Base-by-base conservation (phyloP, 176 grass and related monocot species). In the Secale cereale region DNA sequence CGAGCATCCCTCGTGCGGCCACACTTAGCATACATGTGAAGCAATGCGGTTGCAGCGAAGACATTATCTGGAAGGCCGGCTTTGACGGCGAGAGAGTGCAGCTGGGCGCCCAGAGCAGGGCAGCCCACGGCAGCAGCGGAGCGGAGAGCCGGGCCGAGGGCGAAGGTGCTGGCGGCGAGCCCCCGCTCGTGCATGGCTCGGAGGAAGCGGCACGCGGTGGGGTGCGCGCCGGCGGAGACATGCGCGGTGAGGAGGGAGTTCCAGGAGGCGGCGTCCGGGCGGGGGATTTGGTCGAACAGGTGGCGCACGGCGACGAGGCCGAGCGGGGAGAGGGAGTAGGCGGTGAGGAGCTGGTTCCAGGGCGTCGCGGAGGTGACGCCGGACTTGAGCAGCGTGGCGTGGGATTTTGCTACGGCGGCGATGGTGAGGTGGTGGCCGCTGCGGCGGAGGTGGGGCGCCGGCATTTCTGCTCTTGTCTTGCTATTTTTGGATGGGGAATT, bases 321-420 rank as follows among this genome's bases (percentile, higher is more conserved):
- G 28, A 4, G 28, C 17, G 19, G 52, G n/a, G 59, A 29, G n/a
- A 9, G 32, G 10, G 87, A 88, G 80, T 94, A 94, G 6, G 85
- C 22, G 6, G 90, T 67, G 75, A 92, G 88, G 48, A 94, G 67
- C 45, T 86, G 83, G 85, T 94, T 94, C 93, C 90, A 90, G 36
- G 82, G 71, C n/a, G 79, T 81, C 17, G 88, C 63, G 30, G 43
- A 25, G 31, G 76, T 30, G 71, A 70, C 11, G 17, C 93, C 85
- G 36, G 80, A 90, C 81, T 92, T 94, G 39, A 90, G 14, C 8
- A 92, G 78, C 4, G 36, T 1, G 16, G 90, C 87, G 64, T 94
- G 93, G 59, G 82, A 88, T 39, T 90, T 88, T 0, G 80, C 85
- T 7, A 64, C 87, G 36, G 14, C 46, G 52, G 82, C 45, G n/a